Percentiles rank a stretch among this genome's conserved stretches.
These are phyloP conservation scores for Talaromyces adpressus DNA, from an alignment of 495 filamentous ascomycete genomes.

Conservation along the genomic window DNA sequence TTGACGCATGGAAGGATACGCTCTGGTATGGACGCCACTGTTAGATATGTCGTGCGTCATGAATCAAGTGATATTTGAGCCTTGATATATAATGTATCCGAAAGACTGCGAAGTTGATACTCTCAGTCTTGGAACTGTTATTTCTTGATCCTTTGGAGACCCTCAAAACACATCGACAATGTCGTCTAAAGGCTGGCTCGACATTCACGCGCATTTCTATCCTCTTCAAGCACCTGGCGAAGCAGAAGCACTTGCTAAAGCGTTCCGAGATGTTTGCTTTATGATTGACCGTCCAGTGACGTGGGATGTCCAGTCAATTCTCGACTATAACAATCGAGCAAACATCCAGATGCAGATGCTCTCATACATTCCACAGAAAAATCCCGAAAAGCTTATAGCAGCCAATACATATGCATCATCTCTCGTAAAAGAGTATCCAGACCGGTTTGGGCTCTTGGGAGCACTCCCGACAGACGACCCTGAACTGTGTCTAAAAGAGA, in stretches of 20 bases:
- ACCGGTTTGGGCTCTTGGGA: not conserved
- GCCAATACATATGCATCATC: not conserved
- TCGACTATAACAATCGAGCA: not conserved
- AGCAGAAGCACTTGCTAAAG: not conserved
- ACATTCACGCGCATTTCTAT: slow-evolving; percentile 2
- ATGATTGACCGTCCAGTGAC: not conserved
- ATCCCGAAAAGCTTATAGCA: not conserved
- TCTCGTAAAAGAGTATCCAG: not conserved
- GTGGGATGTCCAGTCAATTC: not conserved
- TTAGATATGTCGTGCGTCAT: not conserved
- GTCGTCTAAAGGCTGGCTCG: not conserved
- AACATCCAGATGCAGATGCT: slow-evolving; percentile 3
- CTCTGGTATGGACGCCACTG: not conserved
- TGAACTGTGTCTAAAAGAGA: not conserved
- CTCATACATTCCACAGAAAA: not conserved
- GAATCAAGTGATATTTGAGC: not conserved
- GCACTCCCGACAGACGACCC: not conserved
- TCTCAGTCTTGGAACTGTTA: too few species aligned
- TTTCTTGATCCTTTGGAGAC: not conserved
- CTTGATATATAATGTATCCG: not conserved
- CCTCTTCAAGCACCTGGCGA: not conserved
- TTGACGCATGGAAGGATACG: not conserved
- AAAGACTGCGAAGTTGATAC: not conserved
- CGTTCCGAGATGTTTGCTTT: not conserved
- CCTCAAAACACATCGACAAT: not conserved